Conservation (phyloP, 495 filamentous ascomycete genomes). For the Articulospora tetracladia region DNA sequence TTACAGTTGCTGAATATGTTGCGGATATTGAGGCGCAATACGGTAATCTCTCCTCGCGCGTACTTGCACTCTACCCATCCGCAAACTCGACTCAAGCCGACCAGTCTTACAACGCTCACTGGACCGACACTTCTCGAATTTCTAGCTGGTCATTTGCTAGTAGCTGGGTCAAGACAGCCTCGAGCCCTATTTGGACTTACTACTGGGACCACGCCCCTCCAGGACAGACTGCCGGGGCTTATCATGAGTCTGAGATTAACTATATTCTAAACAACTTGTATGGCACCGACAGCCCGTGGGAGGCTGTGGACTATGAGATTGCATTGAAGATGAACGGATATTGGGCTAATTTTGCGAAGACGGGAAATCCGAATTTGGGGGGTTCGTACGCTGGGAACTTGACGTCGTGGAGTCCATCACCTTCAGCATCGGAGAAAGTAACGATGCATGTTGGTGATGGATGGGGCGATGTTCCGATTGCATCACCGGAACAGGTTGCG, state of each 20-base stretch:
- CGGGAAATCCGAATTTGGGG: slow-evolving; percentile 15
- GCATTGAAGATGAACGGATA: slow-evolving; percentile 16
- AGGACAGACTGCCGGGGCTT: slow-evolving; percentile 9
- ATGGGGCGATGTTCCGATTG: slow-evolving; percentile 7
- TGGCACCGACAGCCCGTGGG: slow-evolving; percentile 11
- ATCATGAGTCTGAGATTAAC: slow-evolving; percentile 15
- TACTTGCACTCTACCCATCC: slow-evolving; percentile 9
- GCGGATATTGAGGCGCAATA: slow-evolving; percentile 3
- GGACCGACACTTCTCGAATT: slow-evolving; percentile 2
- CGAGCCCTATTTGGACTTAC: slow-evolving; percentile 7
- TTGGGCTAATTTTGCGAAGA: slow-evolving; percentile 20
- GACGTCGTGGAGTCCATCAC: not conserved
- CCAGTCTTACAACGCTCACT: slow-evolving; percentile 7
- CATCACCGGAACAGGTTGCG: slow-evolving; percentile 1
- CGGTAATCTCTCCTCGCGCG: not conserved
- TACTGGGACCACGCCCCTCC: slow-evolving; percentile 18
- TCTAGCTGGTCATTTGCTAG: not conserved
- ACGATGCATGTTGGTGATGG: slow-evolving; percentile 15
- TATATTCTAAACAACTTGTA: slow-evolving; percentile 20
- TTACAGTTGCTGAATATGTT: slow-evolving; percentile 6
- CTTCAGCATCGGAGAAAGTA: not conserved
- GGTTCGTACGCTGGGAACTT: slow-evolving; percentile 10
- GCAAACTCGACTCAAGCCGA: slow-evolving; percentile 5
- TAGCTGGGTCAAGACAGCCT: not conserved
- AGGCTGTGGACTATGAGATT: slow-evolving; percentile 10